These are phyloP conservation scores for Geosmithia flava DNA, from an alignment of 2,329 filamentous ascomycete genomes.

Conservation along the genomic window DNA sequence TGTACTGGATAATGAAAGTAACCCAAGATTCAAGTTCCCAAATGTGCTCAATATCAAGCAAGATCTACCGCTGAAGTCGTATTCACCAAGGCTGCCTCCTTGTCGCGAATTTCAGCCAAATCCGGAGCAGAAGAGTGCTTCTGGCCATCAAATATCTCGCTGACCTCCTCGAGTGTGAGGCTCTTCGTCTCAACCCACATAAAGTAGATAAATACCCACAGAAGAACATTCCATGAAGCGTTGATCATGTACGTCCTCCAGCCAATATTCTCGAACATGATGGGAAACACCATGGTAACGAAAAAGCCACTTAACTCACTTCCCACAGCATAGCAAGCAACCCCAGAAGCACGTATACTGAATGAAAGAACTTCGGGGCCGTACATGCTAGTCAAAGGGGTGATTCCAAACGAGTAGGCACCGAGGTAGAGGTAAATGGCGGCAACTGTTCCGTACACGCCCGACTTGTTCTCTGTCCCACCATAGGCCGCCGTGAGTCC, in stretches of 20 bases:
- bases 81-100: background rate
- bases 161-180: conserved; percentile 9
- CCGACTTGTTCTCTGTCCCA: background rate
- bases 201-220: conserved; percentile 7
- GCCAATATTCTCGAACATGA: conserved; percentile 7
- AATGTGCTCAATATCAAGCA: too few relatives aligned
- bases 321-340: conserved; percentile 1
- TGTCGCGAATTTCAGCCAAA: background rate
- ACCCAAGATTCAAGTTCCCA: too few relatives aligned
- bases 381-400: conserved; percentile 6
- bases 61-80: too few relatives aligned
- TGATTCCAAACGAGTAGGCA: conserved; percentile 7
- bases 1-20: too few relatives aligned
- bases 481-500: conserved; percentile 1
- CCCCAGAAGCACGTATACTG: conserved; percentile 6
- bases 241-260: conserved; percentile 10
- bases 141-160: conserved; percentile 7
- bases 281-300: conserved; percentile 6
- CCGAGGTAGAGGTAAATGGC: conserved; percentile 7
- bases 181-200: conserved; percentile 8
- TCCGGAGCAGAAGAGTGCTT: background rate
- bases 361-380: conserved; percentile 8
- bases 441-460: conserved; percentile 6
- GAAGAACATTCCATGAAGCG: conserved; percentile 4
- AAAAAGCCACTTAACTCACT: conserved; percentile 3